Evolutionary conservation across 2,329 filamentous ascomycete genomes (phyloP), one percentile per base, ranked within the genome.

Genomic region (Sclerotinia borealis): DNA sequence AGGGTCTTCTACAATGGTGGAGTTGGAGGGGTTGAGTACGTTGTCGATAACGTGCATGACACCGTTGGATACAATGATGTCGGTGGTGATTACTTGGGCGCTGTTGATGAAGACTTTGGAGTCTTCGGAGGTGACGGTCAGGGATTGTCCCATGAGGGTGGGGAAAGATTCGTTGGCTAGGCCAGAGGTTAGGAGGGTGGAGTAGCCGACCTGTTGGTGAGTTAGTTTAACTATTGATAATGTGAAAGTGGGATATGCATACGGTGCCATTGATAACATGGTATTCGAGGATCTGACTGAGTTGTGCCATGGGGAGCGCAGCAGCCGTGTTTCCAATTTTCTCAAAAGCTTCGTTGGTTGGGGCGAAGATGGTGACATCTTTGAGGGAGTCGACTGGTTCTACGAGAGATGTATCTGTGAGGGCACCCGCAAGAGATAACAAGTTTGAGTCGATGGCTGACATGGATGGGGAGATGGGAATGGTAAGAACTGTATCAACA

Each of bases 291-390:
- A 78, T 66, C 29, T 66, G 51, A n/a, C 67, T 59, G 3, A 77
- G 69, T 11, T 75, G 64, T 5, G 68, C 63, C 1, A 65, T 64
- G 0, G 72, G 70, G 56, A 76, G 71, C 54, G 66, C 63, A 9
- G 70, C 64, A 19, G 76, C 71, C 13, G 74, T 72, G 8, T 71
- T 71, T 11, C 75, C 75, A 13, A 78, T 73, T 2, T 68, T 67
- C 64, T 76, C 69, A 61, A 77, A 76, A 2, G 73, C 76, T 2
- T 68, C 67, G 60, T 77, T 74, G 36, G 66, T 64, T 4, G 76
- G 76, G 1, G 72, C 74, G 51, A 77, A 72, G 63, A 77, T 77
- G 8, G 85, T 88, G 63, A 87, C 76, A 70, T 86, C 84, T 17
- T 70, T 68, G 4, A 78, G 73, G 31, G 68, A 69, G 41, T 71